phyloP scores from a whole-genome alignment of 805 yeast species.

The Schwanniomyces occidentalis region DNA sequence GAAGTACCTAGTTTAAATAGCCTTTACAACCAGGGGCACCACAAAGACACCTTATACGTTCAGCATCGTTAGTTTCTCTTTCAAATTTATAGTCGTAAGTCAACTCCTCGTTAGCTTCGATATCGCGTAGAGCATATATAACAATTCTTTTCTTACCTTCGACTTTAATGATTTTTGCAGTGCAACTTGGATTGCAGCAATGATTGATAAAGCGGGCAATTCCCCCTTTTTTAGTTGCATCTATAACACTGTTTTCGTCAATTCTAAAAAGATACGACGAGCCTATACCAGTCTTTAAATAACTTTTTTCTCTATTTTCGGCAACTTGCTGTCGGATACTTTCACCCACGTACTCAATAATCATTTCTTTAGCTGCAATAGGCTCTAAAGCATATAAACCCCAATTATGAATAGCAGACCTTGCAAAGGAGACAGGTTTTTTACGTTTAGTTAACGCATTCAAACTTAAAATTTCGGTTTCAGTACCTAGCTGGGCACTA shows the following conservation, averaged over 20 bases:
- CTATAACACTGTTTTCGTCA: slow-evolving; percentile 92
- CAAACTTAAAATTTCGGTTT: slow-evolving; percentile 76
- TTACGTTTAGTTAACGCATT: slow-evolving; percentile 87
- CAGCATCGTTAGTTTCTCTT: slow-evolving; percentile 83
- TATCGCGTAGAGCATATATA: slow-evolving; percentile 87
- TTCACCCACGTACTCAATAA: slow-evolving; percentile 97
- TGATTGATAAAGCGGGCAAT: slow-evolving; percentile 96
- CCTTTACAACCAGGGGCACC: slow-evolving; percentile 97
- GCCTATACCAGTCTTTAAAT: slow-evolving; percentile 89
- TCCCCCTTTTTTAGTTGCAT: slow-evolving; percentile 97
- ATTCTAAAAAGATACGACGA: slow-evolving; percentile 90
- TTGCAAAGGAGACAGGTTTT: slow-evolving; percentile 93
- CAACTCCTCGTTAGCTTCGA: slow-evolving; percentile 84
- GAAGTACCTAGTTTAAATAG: slow-evolving; percentile 59
- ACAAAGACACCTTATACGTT: slow-evolving; percentile 87
- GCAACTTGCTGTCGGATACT: slow-evolving; percentile 91
- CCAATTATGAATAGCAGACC: slow-evolving; percentile 98
- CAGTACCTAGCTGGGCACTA: slow-evolving; percentile 79
- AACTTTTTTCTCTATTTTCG: slow-evolving; percentile 84
- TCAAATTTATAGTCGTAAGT: slow-evolving; percentile 97
- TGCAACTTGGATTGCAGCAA: slow-evolving; percentile 96
- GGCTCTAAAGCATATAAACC: slow-evolving; percentile 95
- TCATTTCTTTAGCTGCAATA: slow-evolving; percentile 95
- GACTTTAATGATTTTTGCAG: slow-evolving; percentile 93
- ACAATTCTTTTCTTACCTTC: slow-evolving; percentile 94